Evolutionary conservation across 2,329 filamentous ascomycete species (phyloP), one percentile per base, ranked within the genome.

Genomic region (Capronia epimyces): DNA sequence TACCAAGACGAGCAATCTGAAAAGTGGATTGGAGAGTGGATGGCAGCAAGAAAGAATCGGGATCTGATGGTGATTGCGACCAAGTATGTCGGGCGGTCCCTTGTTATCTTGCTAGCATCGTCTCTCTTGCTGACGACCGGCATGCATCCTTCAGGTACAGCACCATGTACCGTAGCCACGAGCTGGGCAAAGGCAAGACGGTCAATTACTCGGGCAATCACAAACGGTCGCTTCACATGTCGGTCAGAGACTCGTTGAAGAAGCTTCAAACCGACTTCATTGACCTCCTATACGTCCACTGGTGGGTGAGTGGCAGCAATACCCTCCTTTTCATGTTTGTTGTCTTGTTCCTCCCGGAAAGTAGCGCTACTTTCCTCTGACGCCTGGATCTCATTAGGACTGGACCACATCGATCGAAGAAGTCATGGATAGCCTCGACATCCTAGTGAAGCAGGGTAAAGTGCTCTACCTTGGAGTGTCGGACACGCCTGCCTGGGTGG

Each of bases 1-100:
- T 87, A 87, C 67, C 83, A 85, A 59, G 69, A 73, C 52, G 75
- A 86, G 64, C 67, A 83, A 60, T 79, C 79, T 1, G 84, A 87
- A 66, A 66, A 62, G 46, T 84, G 83, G 79, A 71, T 88, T 50
- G 84, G 84, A 29, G 81, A 84, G 59, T 88, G 49, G 60, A 59
- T 62, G 69, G 62, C 68, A 60, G 75, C 75, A 54, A 76, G 81
- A 8, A 73, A 75, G n/a, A 79, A 79, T 52, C 77, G 85, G 20
- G 83, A 86, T 58, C 72, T 85, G 63, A 78, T 88, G 66, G 82
- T 87, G 13, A 71, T 87, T 47, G 82, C 84, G 1, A 87, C 83
- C 49, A 88, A 88, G 64, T 86, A n/a, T n/a, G n/a, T n/a, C n/a
- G n/a, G n/a, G n/a, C n/a, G n/a, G n/a, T n/a, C n/a, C n/a, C n/a